Evolutionary conservation across 2,329 filamentous ascomycete species (phyloP), one percentile per base, ranked within the genome.

Genomic region (Ophiostoma sp.): DNA sequence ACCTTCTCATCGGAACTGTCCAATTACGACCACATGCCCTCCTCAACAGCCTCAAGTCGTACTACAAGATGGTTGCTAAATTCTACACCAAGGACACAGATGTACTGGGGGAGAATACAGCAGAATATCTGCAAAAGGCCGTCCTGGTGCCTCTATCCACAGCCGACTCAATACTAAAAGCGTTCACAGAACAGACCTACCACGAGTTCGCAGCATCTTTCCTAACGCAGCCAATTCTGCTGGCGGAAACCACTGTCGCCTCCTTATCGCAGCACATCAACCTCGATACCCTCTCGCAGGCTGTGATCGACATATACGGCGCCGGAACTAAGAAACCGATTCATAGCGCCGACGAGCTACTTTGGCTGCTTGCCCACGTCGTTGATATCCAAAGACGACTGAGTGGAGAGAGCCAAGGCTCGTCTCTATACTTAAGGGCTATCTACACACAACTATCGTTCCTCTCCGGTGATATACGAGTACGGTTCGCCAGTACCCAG

Each of bases 341-440:
- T 15, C 79, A 64, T 12, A 50, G 81, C 0, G 82, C 82, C 50
- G 81, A 85, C 55, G 81, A 82, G 11, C 85, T 89, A 50, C 80
- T 93, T 52, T 91, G 90, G 85, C 84, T 93, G 36, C 82, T 94
- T 36, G 87, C 92, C 17, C 89, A 92, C 77, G 91, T 91, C 75
- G 87, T 93, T 74, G 86, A 87, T 70, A 80, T 92, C 15, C 85
- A 86, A 70, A 83, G 83, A 72, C 81, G 80, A 11, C 81, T 81
- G 63, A 77, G 77, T 2, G 31, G n/a, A 17, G 78, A 80, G 36
- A 77, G 79, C 11, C 78, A 78, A 3, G 80, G 83, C 48, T 82
- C 82, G 17, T 77, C 83, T 6, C 78, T 80, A 8, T 87, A 86
- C 75, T 78, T 90, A 6, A 83, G 85, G 70, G 85, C 87, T 0